Evolutionary conservation across 2,329 filamentous ascomycete genomes (phyloP), one percentile per base, ranked within the genome.

Genomic region (Aspergillus sp.): DNA sequence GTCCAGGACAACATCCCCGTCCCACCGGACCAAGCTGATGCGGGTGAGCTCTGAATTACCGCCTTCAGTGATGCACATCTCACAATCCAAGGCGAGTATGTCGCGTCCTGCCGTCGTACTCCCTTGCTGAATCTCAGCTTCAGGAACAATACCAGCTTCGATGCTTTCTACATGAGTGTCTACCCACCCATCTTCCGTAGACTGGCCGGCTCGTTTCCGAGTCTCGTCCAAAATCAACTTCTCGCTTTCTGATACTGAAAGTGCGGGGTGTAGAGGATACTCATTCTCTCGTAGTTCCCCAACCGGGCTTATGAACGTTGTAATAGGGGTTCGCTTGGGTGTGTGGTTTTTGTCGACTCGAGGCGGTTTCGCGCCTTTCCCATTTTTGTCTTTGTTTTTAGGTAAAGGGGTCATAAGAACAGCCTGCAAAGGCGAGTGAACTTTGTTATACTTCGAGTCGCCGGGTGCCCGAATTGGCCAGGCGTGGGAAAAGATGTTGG

Each of bases 11-110:
- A 90, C 83, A 34, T 86, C 84, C 49, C 93, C 93, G 65, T 92
- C 86, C 93, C 95, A 99, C 59, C 86, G 80, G 7, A 99, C 80
- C 40, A 98, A 75, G 71, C 92, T 97, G 71, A 98, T 89, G 56
- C 95, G 87, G 2, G 95, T 96, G 44, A 99, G 85, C 37, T 93
- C 91, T 62, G 89, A 91, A 63, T 90, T 85, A 48, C 86, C 86
- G 60, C 89, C 86, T 59, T 88, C 89, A 2, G 92, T 96, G 77
- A 91, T 87, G 72, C 93, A 96, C 95, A 99, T 99, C 75, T 99
- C 95, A 75, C 95, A 99, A 72, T 99, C 95, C 54, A 99, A 80
- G 1, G 91, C 89, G 49, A 96, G 79, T 11, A 97, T 79, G 39
- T 88, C 83, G 61, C 91, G 86, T 37, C 93, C 95, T 30, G 86